Base-by-base conservation (phyloP, 768 basidiomycete species). In the Russula abietina region DNA sequence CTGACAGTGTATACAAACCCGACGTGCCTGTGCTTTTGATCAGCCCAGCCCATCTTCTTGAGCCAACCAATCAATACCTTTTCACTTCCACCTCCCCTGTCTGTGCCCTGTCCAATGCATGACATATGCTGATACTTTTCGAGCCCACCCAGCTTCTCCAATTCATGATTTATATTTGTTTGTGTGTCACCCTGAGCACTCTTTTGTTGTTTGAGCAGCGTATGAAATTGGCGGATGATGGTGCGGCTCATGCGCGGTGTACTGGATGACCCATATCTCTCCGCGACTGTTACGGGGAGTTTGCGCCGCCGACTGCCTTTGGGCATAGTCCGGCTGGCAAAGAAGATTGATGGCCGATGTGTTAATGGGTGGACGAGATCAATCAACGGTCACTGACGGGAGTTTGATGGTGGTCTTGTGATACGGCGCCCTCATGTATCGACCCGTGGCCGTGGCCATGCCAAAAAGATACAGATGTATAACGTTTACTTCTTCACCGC, bases 21-120 rank as follows among this genome's bases (percentile, higher is more conserved):
- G 12, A 36, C 77, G 72, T 41, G 79, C 72, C 71, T 76, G 71
- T 70, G 69, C 57, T 45, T 57, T 43, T 17, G 4, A n/a, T 60
- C 62, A 0, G 57, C 65, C 43, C 67, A 58, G 1, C 76, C 74
- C 62, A 83, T 69, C 36, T 84, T 83, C 64, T 81, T 81, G 65
- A 97, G 73, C 91, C 92, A 97, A 43, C 69, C 70, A 48, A 96
- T 80, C 26, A 94, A 74, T 3, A 93, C 76, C 70, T 84, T 89
- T 69, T 95, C 89, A 69, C 88, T 92, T 7, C 93, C 94, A 4
- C 94, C 94, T 10, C 94, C 94, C 57, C 94, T 78, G 62, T 93
- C 89, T 9, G 75, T 78, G 3, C 84, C 81, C 70, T 97, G 94
- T 1, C 94, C 94, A 17, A 89, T 78, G 58, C 75, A 81, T 36